Evolutionary conservation across 495 filamentous ascomycete genomes (phyloP).

Genomic region (Penicillium canariense): DNA sequence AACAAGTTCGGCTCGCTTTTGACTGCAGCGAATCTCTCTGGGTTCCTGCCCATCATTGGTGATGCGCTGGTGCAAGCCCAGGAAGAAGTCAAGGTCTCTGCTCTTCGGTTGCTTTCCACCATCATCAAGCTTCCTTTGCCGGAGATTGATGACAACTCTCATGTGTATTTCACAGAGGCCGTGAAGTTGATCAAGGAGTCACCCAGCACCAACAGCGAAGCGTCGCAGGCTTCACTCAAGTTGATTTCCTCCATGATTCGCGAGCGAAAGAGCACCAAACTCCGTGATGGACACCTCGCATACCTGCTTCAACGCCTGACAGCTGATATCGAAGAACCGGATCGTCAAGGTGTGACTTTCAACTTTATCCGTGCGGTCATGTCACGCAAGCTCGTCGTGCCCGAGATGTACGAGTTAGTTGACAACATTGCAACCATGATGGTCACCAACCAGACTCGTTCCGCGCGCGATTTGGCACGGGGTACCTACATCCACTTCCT

Average conservation of each 20-base stretch:
- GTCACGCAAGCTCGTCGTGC: constrained; percentile 77
- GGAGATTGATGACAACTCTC: constrained; percentile 62
- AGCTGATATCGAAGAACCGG: constrained; percentile 88
- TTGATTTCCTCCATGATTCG: constrained; percentile 80
- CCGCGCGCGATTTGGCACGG: constrained; percentile 79
- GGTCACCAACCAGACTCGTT: constrained; percentile 89
- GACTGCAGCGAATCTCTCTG: constrained; percentile 72
- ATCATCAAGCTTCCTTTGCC: constrained; percentile 82
- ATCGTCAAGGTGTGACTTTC: constrained; percentile 86
- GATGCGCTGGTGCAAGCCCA: constrained; percentile 78
- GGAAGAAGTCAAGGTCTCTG: constrained; percentile 86
- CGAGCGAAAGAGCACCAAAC: constrained; percentile 66
- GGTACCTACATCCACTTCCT: constrained; percentile 92
- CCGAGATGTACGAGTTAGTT: constrained; percentile 85
- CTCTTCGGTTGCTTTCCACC: constrained; percentile 76
- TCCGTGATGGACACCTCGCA: constrained; percentile 80
- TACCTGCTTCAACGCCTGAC: constrained; percentile 80
- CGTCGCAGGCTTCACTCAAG: constrained; percentile 82
- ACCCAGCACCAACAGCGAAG: constrained; percentile 72
- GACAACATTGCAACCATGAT: constrained; percentile 89
- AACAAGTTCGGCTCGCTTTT: constrained; percentile 77
- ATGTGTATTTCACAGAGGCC: constrained; percentile 78
- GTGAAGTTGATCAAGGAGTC: constrained; percentile 76
- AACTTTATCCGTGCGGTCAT: constrained; percentile 87
- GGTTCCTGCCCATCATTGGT: constrained; percentile 84